These are phyloP conservation scores for Zangia roseola DNA, from an alignment of 768 basidiomycete species.

Conservation along the genomic window DNA sequence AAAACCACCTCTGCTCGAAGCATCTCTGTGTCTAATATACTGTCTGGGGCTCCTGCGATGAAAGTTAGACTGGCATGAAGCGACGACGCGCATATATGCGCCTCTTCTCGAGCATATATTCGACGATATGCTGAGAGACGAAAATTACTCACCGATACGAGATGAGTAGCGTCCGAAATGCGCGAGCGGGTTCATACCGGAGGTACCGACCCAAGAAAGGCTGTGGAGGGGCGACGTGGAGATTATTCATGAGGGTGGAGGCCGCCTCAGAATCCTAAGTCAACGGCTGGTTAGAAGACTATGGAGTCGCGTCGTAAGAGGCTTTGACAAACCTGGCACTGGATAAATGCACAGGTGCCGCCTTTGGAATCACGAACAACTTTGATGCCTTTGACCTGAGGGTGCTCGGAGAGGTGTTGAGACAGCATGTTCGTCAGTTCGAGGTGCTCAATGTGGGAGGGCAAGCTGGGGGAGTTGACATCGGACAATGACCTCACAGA, in stretches of 20 bases:
- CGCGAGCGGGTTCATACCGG: conserved; percentile 77
- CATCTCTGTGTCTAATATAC: conserved; percentile 19
- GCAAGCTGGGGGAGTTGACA: conserved; percentile 48
- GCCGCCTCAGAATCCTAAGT: conserved; percentile 58
- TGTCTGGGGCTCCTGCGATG: conserved; percentile 20
- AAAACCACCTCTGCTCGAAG: conserved; percentile 12
- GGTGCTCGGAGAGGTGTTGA: conserved; percentile 65
- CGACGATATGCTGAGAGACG: background rate
- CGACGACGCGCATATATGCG: conserved; percentile 21
- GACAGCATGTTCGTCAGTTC: conserved; percentile 62
- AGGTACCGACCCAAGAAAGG: conserved; percentile 71
- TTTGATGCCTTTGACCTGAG: conserved; percentile 63
- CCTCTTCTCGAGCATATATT: conserved; percentile 14
- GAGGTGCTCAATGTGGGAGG: conserved; percentile 60
- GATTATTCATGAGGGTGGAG: conserved; percentile 53
- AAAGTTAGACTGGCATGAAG: conserved; percentile 8
- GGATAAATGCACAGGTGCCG: conserved; percentile 81
- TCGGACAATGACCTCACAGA: conserved; percentile 5
- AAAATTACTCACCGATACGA: conserved; percentile 60
- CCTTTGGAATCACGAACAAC: conserved; percentile 76
- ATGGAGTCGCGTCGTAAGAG: background rate
- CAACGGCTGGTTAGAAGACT: background rate
- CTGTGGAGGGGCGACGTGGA: conserved; percentile 54
- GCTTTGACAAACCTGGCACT: conserved; percentile 62
- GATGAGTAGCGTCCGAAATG: conserved; percentile 69